Percentiles rank a stretch among this genome's conserved stretches.
Evolutionary conservation across 129 eudicot species (phyloP).

Genomic region (Artemisia tridentata): DNA sequence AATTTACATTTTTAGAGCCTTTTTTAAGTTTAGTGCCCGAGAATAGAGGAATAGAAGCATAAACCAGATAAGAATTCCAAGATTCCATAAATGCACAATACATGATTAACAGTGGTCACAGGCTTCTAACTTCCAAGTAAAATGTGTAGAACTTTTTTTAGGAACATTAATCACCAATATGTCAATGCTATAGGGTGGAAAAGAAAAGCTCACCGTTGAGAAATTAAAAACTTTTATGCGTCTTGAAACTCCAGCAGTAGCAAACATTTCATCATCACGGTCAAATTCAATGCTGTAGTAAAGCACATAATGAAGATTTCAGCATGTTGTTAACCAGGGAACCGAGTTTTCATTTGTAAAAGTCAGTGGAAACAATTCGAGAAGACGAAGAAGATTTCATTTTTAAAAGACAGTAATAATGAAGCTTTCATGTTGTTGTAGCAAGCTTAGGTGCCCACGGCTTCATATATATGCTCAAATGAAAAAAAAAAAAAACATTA

Average conservation of each 20-base stretch:
- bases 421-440: no score
- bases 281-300: conserved; percentile 66
- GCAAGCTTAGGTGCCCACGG: not conserved
- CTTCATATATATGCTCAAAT: not conserved
- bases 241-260: conserved; percentile 81
- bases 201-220: conserved; percentile 48
- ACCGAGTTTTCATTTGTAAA: not conserved
- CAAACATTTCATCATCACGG: conserved; percentile 72
- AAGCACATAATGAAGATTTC: conserved; percentile 20
- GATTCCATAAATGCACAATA: conserved; percentile 4
- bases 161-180: conserved; percentile 2
- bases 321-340: conserved; percentile 1
- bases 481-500: not conserved
- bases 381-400: no score
- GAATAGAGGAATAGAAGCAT: no score
- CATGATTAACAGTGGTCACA: conserved; percentile 3
- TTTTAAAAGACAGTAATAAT: no score
- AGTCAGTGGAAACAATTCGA: no score
- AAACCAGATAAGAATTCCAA: not conserved
- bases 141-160: not conserved
- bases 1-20: not conserved
- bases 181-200: conserved; percentile 11
- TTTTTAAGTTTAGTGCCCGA: no score
- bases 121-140: no score
- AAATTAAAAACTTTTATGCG: conserved; percentile 67